phyloP scores from a whole-genome alignment of 805 yeast genomes.

The Cyberlindnera suaveolens region DNA sequence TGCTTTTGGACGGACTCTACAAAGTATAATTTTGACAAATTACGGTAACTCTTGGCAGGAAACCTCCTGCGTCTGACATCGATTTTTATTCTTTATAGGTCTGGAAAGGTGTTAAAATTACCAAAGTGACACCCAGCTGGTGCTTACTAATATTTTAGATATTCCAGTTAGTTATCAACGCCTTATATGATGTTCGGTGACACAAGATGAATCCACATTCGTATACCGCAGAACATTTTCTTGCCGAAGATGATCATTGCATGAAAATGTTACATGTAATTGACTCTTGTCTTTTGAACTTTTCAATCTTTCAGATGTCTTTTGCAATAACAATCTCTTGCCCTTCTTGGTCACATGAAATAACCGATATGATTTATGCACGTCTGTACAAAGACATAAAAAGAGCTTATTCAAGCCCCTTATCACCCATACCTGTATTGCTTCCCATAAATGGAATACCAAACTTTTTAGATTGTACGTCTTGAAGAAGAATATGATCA shows the following conservation, averaged over 20 bases:
- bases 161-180: too few species aligned
- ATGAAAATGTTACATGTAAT: background rate
- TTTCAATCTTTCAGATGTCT: background rate
- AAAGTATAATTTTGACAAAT: too few species aligned
- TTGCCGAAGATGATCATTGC: conserved; percentile 35
- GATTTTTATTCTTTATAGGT: too few species aligned
- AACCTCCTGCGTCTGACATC: too few species aligned
- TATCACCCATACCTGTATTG: conserved; percentile 2
- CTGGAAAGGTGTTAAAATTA: too few species aligned
- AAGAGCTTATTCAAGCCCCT: conserved; percentile 25
- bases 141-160: too few species aligned
- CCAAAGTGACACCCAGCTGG: background rate
- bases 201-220: background rate
- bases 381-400: conserved; percentile 35
- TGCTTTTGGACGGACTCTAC: too few species aligned
- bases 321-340: background rate
- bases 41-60: too few species aligned
- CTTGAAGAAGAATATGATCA: conserved; percentile 33
- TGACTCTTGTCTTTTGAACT: background rate
- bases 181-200: background rate
- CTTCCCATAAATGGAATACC: conserved; percentile 10
- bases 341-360: conserved; percentile 3
- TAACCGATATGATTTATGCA: conserved; percentile 33
- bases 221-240: conserved; percentile 26
- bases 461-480: conserved; percentile 8